Base-by-base conservation (phyloP, 176 grass and related monocot species). In the Musa schizocarpa region DNA sequence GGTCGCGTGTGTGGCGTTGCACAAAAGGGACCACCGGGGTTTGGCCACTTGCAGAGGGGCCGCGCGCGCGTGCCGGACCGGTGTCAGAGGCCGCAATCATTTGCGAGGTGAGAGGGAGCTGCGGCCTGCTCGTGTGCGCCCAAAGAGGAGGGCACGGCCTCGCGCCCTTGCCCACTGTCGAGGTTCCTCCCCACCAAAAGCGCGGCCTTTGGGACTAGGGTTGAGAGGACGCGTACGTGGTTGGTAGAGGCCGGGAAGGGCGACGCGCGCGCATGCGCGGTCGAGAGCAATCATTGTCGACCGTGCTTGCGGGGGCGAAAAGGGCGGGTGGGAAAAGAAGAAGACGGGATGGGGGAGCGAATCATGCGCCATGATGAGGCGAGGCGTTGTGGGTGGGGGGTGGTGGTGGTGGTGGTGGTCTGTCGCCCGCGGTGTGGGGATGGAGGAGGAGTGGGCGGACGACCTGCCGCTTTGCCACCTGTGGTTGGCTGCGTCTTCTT, bases 1-100 rank as follows among this genome's bases (percentile, higher is more conserved):
- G 34, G 34, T 43, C 4, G 34, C 34, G 34, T 43, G 34, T 43
- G 34, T 43, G 34, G 34, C 34, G 34, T 43, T 43, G 34, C 49
- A 54, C 24, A 20, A 11, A 54, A 21, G 72, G 72, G 66, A n/a
- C 26, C 29, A 23, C 66, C 4, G 4, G 34, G 34, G 34, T 11
- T 68, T n/a, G 17, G 66, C 26, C 66, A 69, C 74, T 29, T 64
- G 74, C 74, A 52, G 57, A 27, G 74, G n/a, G 25, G 24, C 43
- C 29, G 57, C 71, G 57, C 74, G 58, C 74, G 74, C 74, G 58
- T 76, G 74, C 29, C 74, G 74, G 57, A 52, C 74, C 17, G 56
- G n/a, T 64, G 74, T 63, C 74, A 76, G 74, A 76, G 29, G 17
- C 58, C 57, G 58, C 58, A 76, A 76, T 76, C 58, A 76, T 76